Evolutionary conservation across 345 rosid genomes (phyloP), one percentile per base, ranked within the genome.

Genomic region (Cardamine occulta): DNA sequence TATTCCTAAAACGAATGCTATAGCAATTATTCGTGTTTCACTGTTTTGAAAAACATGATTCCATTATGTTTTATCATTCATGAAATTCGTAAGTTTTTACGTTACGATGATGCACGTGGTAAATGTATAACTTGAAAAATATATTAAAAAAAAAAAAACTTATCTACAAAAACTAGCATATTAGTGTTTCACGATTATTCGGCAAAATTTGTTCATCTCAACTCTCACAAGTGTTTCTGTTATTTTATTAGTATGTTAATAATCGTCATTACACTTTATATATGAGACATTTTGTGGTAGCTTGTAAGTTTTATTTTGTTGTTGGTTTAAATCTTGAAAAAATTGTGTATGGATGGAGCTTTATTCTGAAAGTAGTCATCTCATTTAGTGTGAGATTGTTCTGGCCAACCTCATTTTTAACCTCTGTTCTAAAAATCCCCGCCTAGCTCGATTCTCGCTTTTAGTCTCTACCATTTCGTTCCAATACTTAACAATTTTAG

Each of bases 271-370:
- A 40, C 48, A 28, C 31, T 39, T 13, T 28, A 18, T 63, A 52
- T 52, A 8, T 29, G n/a, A 61, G 37, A 14, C 40, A 8, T 13
- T 39, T 23, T 39, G 44, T 37, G 69, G 54, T 31, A 31, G 49
- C 42, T 52, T 73, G 31, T 28, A 39, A 63, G 55, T 28, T 53
- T 52, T 53, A 4, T 37, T 17, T 51, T 14, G 55, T 29, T 44
- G 65, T 23, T 32, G 78, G 58, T 74, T 53, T 44, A 65, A 65
- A 23, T 31, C 65, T 55, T 64, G 54, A 31, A 14, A 37, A 42
- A 13, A 12, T 3, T 72, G 45, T 63, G 40, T 32, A 32, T 58
- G 24, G 42, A 28, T 62, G 11, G 32, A 52, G 70, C 8, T 73
- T 42, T 21, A 64, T 44, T 74, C 39, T 55, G 7, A 55, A 63